A percentile compares a stretch with the other conserved stretches of the same genome.
Conservation (phyloP, 768 basidiomycete species). For the Boletus barrowsii region DNA sequence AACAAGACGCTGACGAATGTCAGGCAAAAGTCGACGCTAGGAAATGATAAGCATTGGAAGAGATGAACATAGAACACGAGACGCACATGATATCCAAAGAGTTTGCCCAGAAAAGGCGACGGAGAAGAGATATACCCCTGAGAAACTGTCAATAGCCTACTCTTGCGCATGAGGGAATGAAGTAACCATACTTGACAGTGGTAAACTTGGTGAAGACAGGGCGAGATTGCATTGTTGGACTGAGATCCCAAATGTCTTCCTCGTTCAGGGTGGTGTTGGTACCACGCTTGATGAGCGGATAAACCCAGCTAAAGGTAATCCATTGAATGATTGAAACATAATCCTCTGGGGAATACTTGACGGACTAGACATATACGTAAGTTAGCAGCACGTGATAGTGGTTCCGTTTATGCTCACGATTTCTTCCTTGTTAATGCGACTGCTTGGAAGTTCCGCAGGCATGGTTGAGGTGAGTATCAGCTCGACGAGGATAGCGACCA, state of each 20-base stretch:
- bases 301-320: conserved; percentile 71
- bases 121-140: conserved; percentile 36
- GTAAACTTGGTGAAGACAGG: conserved; percentile 55
- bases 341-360: conserved; percentile 56
- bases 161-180: not conserved
- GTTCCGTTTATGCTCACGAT: conserved; percentile 48
- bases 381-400: not conserved
- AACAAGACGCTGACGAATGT: conserved; percentile 69
- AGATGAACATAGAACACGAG: not conserved
- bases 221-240: conserved; percentile 63
- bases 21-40: conserved; percentile 60
- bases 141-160: not conserved
- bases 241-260: conserved; percentile 68
- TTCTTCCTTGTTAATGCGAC: conserved; percentile 46
- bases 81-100: conserved; percentile 41
- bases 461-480: conserved; percentile 52
- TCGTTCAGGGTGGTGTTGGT: conserved; percentile 58
- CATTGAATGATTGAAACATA: conserved; percentile 71
- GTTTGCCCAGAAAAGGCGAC: conserved; percentile 44
- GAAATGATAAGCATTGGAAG: not conserved
- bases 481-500: conserved; percentile 42
- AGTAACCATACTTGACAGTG: conserved; percentile 18
- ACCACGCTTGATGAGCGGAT: conserved; percentile 56
- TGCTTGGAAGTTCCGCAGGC: conserved; percentile 66
- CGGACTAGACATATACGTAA: conserved; percentile 15